Evolutionary conservation across 2,329 filamentous ascomycete genomes (phyloP), one percentile per base, ranked within the genome.

Genomic region (Aspergillus brunneoviolaceus): DNA sequence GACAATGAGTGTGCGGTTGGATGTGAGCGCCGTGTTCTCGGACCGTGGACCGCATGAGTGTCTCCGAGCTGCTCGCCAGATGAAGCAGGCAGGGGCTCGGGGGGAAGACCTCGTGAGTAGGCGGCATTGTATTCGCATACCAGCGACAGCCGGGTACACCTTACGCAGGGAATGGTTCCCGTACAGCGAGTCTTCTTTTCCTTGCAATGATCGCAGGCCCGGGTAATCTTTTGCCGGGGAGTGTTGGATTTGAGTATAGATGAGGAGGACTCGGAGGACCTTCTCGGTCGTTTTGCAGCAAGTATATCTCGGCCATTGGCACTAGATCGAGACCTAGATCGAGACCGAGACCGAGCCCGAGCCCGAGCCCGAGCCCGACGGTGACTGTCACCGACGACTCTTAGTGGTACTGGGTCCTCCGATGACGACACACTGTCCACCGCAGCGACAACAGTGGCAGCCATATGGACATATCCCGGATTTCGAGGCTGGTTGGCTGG

Each of bases 191-290:
- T 75, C 60, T 76, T 76, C 62, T 76, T 76, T 48, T 70, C 63
- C 63, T 76, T 76, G 64, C 74, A 76, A 45, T 68, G 70, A 64
- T 76, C 74, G 64, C 74, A 76, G 31, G 74, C 74, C 49, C 74
- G 64, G 29, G 74, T 76, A 57, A 76, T 76, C 59, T 76, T 76
- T 59, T 73, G 73, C 5, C 74, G 72, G 21, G 64, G 62, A 35
- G 59, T 60, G 47, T 62, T 63, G 31, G 63, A 53, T 42, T 69
- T 69, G 53, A 57, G 67, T 9, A 62, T 42, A 11, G 16, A 19
- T 16, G 58, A 48, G 21, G 63, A 58, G 21, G 63, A 58, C 23
- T 69, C 67, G 3, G 67, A 70, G 5, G 69, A 52, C 57, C 75
- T 75, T 55, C 73, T 72, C 60, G 74, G 76, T 29, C 65, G 69